phyloP scores from a whole-genome alignment of 768 basidiomycete genomes.

The Floccularia luteovirens region DNA sequence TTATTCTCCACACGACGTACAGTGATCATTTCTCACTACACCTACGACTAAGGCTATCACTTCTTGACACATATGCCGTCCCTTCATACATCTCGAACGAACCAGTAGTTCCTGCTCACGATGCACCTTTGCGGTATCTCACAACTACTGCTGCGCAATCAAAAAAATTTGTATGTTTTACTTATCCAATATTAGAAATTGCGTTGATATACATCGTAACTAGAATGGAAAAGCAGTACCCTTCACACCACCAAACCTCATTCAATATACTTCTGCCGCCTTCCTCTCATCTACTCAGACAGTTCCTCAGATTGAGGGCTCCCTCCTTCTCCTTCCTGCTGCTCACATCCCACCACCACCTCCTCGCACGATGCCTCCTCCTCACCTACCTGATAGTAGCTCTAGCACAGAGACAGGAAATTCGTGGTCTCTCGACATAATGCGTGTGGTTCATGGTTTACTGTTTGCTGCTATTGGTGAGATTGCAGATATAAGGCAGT shows the following conservation, averaged over 20 bases:
- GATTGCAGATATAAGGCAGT: slow-evolving; percentile 11
- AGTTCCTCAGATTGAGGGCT: slow-evolving; percentile 12
- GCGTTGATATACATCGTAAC: neutral
- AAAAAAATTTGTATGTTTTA: neutral
- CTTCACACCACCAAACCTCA: slow-evolving; percentile 50
- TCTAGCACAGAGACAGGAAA: slow-evolving; percentile 21
- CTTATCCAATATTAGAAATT: neutral
- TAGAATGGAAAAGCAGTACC: slow-evolving; percentile 25
- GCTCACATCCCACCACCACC: slow-evolving; percentile 31
- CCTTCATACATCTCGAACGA: slow-evolving; percentile 36
- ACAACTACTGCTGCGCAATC: slow-evolving; percentile 18
- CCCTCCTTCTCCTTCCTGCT: slow-evolving; percentile 41
- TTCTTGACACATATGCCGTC: slow-evolving; percentile 47
- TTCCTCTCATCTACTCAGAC: slow-evolving; percentile 35
- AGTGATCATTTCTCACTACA: neutral
- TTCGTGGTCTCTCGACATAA: slow-evolving; percentile 22
- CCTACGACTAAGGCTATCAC: slow-evolving; percentile 27
- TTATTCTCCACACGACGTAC: neutral
- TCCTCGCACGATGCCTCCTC: slow-evolving; percentile 28
- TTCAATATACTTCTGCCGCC: slow-evolving; percentile 47
- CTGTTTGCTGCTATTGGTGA: slow-evolving; percentile 26
- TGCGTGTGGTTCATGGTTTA: slow-evolving; percentile 26
- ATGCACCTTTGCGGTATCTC: slow-evolving; percentile 50
- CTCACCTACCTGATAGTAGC: slow-evolving; percentile 21
- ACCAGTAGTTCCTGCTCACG: slow-evolving; percentile 22